Evolutionary conservation across 495 filamentous ascomycete genomes (phyloP), one percentile per base, ranked within the genome.

Genomic region (Apodospora peruviana): DNA sequence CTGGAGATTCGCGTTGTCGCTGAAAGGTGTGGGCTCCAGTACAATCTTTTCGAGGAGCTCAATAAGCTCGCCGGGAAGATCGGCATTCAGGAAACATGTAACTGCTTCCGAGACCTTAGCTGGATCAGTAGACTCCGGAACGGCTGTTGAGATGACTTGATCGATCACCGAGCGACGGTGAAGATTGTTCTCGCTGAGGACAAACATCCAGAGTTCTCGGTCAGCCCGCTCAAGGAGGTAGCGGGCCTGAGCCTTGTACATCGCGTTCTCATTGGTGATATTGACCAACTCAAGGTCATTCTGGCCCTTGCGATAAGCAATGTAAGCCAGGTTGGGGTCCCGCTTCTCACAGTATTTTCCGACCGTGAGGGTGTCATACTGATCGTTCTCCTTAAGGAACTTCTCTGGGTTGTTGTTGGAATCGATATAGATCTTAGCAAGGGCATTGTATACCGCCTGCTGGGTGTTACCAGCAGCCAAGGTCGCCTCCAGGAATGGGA

Each of bases 391-490:
- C 75, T 90, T 95, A 40, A 99, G 75, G 77, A 99, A 99, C 63
- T 88, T 91, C 78, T 99, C 94, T 0, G 94, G 94, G 64, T 95
- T 90, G 71, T 96, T 96, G 77, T 99, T 99, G 66, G 86, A 91
- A 68, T 97, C 94, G 55, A 99, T 99, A 73, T 99, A 99, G 53
- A 99, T 97, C 85, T 99, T 99, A 7, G 94, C 94, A 29, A 99
- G 80, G 12, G 94, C 94, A 56, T 99, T 96, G 77, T 90, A 99
- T 40, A 99, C 89, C 22, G 93, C 94, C 70, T 94, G 89, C 68
- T 99, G 93, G 66, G 96, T 89, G 70, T 96, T 96, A 32, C 94
- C 94, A 48, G 80, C 81, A 29, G 87, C 87, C 34, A 97, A 72
- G 16, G 89, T 96, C 43, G 87, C 83, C 73, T 99, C 94, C 11